A percentile compares a stretch with the other conserved stretches of the same genome.
phyloP scores from a whole-genome alignment of 2,329 filamentous ascomycete genomes.

The Lecanoromycetidae sp. region DNA sequence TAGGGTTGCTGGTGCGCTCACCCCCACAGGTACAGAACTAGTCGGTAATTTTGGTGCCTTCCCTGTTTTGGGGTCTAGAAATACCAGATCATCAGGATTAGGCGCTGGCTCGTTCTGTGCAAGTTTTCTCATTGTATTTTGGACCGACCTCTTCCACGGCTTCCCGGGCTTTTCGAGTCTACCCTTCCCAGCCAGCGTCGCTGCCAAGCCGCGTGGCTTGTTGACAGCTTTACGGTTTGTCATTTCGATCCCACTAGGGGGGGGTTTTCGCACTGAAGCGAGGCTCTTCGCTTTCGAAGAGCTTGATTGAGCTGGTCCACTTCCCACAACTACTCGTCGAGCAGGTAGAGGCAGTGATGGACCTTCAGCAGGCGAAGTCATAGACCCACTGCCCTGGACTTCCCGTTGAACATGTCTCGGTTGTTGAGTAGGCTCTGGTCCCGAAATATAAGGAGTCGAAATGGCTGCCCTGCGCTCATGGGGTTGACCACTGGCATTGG shows the following conservation, averaged over 20 bases:
- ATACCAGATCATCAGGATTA: constrained; percentile 3
- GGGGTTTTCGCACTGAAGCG: not conserved
- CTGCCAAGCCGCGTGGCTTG: no score
- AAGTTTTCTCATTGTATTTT: constrained; percentile 1
- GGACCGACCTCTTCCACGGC: constrained; percentile 3
- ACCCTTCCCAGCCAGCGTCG: no score
- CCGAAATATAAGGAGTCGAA: no score
- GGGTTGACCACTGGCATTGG: no score
- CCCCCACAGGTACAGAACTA: not conserved
- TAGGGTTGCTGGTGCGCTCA: not conserved
- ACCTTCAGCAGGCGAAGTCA: not conserved
- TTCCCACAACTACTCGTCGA: not conserved
- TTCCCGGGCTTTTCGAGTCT: not conserved
- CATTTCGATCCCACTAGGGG: not conserved
- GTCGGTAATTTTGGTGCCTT: not conserved
- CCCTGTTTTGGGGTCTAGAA: constrained; percentile 11
- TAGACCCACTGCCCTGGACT: not conserved
- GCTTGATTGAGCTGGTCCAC: not conserved
- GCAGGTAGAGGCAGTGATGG: not conserved
- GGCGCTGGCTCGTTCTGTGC: constrained; percentile 7
- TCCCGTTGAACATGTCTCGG: no score
- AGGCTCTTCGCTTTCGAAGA: not conserved
- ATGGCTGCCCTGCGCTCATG: no score
- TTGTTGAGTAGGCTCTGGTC: no score
- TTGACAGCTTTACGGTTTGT: no score